These are phyloP conservation scores for Cucurbita pepo DNA, from an alignment of 306 rosid genomes.

Conservation along the genomic window DNA sequence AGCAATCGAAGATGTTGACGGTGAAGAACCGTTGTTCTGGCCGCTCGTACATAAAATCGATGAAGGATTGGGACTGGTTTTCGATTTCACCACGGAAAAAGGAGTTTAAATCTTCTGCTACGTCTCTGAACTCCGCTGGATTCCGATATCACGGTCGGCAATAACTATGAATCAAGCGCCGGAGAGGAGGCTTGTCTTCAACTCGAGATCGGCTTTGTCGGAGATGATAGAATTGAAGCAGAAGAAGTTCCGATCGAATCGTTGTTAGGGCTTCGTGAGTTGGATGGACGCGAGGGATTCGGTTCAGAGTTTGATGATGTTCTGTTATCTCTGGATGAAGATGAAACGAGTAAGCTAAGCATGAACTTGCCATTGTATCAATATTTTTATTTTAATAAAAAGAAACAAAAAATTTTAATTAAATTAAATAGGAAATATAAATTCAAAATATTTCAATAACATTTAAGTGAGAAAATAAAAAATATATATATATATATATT, in stretches of 20 bases:
- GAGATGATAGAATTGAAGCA: background rate
- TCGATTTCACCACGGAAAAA: background rate
- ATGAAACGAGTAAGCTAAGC: background rate
- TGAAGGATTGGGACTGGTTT: background rate
- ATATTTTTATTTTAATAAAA: too few relatives aligned
- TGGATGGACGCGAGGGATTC: background rate
- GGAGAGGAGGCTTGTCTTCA: background rate
- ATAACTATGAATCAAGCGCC: background rate
- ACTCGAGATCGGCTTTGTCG: background rate
- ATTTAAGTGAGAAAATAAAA: too few relatives aligned
- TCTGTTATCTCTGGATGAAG: background rate
- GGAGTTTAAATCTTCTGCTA: background rate
- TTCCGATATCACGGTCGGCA: background rate
- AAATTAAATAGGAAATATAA: too few relatives aligned
- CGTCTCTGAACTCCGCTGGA: background rate
- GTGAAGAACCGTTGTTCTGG: background rate
- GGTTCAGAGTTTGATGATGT: background rate
- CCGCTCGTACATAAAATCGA: background rate
- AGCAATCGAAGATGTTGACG: background rate
- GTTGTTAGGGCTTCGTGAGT: background rate
- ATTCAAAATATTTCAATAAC: too few relatives aligned
- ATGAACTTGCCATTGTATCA: background rate
- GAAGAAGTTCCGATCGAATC: background rate
- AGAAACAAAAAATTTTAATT: too few relatives aligned
- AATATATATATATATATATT: too few relatives aligned